Evolutionary conservation across 2,329 filamentous ascomycete genomes (phyloP), one percentile per base, ranked within the genome.

Genomic region (Cercospora citrullina): DNA sequence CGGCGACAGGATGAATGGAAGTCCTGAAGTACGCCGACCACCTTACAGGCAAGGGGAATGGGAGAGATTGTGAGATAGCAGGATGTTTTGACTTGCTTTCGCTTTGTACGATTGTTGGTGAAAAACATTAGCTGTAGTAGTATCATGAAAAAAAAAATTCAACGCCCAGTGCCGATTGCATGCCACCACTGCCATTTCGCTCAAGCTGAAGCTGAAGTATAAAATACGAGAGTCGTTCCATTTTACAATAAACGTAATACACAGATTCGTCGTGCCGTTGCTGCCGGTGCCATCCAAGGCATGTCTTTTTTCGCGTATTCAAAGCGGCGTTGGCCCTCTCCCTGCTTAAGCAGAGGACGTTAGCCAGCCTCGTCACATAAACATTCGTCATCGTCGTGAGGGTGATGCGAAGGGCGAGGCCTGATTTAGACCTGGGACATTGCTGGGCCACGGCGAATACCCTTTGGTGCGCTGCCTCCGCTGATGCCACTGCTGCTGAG

Each of bases 401-500:
- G 18, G 60, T 58, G 30, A 45, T 51, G 45, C 45, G 45, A 51
- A 51, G 18, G 45, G 18, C 39, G 31, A n/a, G 45, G 28, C 3
- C 53, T 4, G 4, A 4, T 31, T 78, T 86, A 87, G 69, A 87
- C 85, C 77, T 87, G 84, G 78, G 84, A 85, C 85, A 87, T 87
- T 65, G 82, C 79, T 71, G 81, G 81, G 58, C 83, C 80, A 71
- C 81, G 80, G 48, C 83, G 80, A 67, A 83, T 79, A 64, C 83
- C 80, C 57, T 80, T 75, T 72, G 81, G 81, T 68, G 73, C 77
- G 33, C 84, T 82, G 73, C 85, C 83, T 42, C 85, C 83, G 73
- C 85, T 83, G 67, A 85, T 84, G 68, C 82, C 80, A 74, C 88
- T 78, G 65, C 85, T 80, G 70, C 91, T 84, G 75, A 87, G 81